These are phyloP conservation scores for Fusarium camptoceras DNA, from an alignment of 2,329 filamentous ascomycete species.

Conservation along the genomic window DNA sequence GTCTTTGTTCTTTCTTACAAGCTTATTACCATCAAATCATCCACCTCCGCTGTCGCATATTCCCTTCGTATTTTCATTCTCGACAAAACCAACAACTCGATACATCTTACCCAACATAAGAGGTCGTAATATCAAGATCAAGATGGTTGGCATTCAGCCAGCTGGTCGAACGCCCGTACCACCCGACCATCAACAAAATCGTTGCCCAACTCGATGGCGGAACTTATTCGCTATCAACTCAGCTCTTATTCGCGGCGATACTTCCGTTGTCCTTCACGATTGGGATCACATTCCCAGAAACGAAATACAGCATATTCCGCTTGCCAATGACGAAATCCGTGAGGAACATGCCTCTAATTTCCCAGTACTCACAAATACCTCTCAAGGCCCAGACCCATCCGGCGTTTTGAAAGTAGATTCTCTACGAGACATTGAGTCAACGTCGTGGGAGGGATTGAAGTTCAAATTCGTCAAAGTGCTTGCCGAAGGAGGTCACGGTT, in stretches of 20 bases:
- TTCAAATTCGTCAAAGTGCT: constrained; percentile 46
- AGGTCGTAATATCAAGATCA: constrained; percentile 1
- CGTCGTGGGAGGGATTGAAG: constrained; percentile 34
- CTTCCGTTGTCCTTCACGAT: constrained; percentile 21
- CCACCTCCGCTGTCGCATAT: neutral
- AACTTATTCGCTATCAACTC: constrained; percentile 28
- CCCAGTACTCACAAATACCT: too few species aligned
- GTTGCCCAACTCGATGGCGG: neutral
- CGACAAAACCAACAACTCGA: constrained; percentile 2
- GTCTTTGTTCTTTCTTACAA: constrained; percentile 39
- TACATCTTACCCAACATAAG: constrained; percentile 25
- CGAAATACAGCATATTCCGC: neutral
- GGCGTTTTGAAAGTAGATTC: neutral
- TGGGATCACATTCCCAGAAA: neutral
- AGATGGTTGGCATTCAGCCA: neutral
- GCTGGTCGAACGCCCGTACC: neutral
- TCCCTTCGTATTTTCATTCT: neutral
- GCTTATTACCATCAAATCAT: constrained; percentile 38
- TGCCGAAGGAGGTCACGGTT: constrained; percentile 46
- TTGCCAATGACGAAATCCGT: neutral
- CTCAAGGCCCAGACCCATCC: neutral
- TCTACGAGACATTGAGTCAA: neutral
- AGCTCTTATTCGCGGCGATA: constrained; percentile 39
- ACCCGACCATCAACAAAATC: too few species aligned
- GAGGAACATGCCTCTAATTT: neutral